phyloP scores from a whole-genome alignment of 2,329 filamentous ascomycete genomes.

The Lomentospora prolificans region DNA sequence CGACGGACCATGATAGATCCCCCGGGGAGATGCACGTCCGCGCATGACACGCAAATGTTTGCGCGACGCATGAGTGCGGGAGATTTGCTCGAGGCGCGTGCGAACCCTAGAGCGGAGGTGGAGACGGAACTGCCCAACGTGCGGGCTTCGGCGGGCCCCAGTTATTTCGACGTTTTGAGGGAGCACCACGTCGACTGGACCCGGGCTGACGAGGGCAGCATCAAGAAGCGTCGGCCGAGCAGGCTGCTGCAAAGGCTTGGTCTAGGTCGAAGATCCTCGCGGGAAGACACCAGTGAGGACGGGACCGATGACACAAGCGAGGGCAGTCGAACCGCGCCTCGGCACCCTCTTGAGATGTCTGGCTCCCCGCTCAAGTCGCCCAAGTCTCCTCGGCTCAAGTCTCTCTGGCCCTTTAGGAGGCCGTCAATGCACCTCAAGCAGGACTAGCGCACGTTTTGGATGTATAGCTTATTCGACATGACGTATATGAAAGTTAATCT shows the following conservation, averaged over 20 bases:
- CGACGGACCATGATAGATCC: conserved; percentile 29
- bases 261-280: conserved; percentile 14
- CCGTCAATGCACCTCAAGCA: conserved; percentile 11
- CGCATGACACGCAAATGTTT: background rate
- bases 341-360: conserved; percentile 20
- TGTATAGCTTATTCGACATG: background rate
- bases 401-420: conserved; percentile 15
- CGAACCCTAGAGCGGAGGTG: background rate
- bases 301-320: conserved; percentile 14
- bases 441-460: background rate
- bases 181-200: conserved; percentile 46
- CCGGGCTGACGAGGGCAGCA: conserved; percentile 39
- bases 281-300: conserved; percentile 18
- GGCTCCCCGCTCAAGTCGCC: conserved; percentile 16
- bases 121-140: background rate
- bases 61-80: background rate
- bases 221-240: conserved; percentile 13
- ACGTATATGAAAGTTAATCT: background rate
- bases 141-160: background rate
- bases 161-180: conserved; percentile 12
- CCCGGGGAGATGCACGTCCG: conserved; percentile 11
- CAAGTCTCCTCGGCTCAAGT: conserved; percentile 35
- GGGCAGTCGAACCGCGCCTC: conserved; percentile 11
- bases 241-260: conserved; percentile 28
- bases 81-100: background rate